phyloP scores from a whole-genome alignment of 2,329 filamentous ascomycete species.

The Pyricularia grisea region DNA sequence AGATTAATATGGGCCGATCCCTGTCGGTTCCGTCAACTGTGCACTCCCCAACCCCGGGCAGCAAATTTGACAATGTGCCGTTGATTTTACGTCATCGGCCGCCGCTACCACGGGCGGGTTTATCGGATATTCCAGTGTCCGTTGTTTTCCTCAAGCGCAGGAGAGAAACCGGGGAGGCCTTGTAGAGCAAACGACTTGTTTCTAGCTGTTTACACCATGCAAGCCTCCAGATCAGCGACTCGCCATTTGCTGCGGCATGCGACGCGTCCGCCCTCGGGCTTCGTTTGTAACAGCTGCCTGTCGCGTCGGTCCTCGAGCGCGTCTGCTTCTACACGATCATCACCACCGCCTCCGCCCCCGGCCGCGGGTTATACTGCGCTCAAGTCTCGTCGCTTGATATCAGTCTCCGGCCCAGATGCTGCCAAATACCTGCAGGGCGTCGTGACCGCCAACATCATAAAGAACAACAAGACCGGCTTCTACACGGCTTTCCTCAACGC shows the following conservation, averaged over 20 bases:
- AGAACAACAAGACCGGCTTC: slow-evolving; percentile 37
- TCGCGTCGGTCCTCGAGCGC: slow-evolving; percentile 12
- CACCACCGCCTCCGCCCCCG: slow-evolving; percentile 29
- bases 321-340: slow-evolving; percentile 11
- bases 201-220: not conserved
- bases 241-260: not conserved
- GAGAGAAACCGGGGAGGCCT: not conserved
- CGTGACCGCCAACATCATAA: slow-evolving; percentile 62
- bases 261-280: slow-evolving; percentile 5
- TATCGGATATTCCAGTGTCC: not conserved
- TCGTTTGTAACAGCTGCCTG: slow-evolving; percentile 19
- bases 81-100: not conserved
- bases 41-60: not conserved
- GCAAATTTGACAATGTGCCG: not conserved
- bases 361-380: slow-evolving; percentile 44
- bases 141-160: not conserved
- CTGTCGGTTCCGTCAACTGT: not conserved
- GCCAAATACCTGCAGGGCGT: slow-evolving; percentile 82
- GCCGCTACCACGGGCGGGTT: not conserved
- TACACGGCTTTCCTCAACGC: slow-evolving; percentile 85
- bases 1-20: not conserved
- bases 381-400: slow-evolving; percentile 68
- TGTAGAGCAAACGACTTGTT: not conserved
- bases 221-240: not conserved
- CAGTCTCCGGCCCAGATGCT: slow-evolving; percentile 69